Evolutionary conservation across 2,329 filamentous ascomycete genomes (phyloP).

Genomic region (Davidsoniella virescens): DNA sequence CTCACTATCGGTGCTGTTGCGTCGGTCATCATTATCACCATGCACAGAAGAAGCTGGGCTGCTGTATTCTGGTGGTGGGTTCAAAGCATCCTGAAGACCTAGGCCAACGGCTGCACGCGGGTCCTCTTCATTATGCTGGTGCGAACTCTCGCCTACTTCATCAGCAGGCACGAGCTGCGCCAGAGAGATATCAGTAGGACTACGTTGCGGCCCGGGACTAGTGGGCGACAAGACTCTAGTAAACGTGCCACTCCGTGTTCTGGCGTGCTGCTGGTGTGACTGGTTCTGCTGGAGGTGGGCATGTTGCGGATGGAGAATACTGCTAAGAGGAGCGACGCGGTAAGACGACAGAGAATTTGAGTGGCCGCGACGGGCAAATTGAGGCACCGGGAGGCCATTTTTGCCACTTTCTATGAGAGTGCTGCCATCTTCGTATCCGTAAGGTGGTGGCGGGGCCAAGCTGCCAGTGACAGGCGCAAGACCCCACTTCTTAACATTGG

Average conservation of each 20-base stretch:
- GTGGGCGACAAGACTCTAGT: conserved; percentile 53
- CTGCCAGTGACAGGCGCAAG: conserved; percentile 91
- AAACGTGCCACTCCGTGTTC: conserved; percentile 64
- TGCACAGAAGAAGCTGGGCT: conserved; percentile 41
- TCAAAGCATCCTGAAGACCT: conserved; percentile 37
- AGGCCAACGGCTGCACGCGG: conserved; percentile 20
- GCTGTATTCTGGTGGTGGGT: conserved; percentile 56
- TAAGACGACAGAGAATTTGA: conserved; percentile 26
- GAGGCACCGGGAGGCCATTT: conserved; percentile 26
- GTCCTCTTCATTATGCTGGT: conserved; percentile 15
- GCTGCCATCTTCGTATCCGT: conserved; percentile 91
- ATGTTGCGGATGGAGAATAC: conserved; percentile 18
- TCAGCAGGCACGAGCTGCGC: conserved; percentile 63
- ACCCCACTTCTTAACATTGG: conserved; percentile 99
- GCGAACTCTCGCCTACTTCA: conserved; percentile 55
- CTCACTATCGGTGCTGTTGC: conserved; percentile 42
- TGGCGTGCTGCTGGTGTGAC: conserved; percentile 45
- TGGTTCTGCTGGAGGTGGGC: too few species aligned
- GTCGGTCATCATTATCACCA: conserved; percentile 32
- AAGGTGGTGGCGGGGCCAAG: conserved; percentile 85
- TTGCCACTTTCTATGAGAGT: conserved; percentile 83
- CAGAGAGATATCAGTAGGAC: conserved; percentile 89
- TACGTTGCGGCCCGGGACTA: conserved; percentile 76
- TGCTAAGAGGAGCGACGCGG: conserved; percentile 23
- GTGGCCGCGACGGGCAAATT: conserved; percentile 20